Percentiles rank a stretch among this genome's conserved stretches.
Conservation (phyloP, 352 stramenopile genomes). For the Phytophthora pseudosyringae region DNA sequence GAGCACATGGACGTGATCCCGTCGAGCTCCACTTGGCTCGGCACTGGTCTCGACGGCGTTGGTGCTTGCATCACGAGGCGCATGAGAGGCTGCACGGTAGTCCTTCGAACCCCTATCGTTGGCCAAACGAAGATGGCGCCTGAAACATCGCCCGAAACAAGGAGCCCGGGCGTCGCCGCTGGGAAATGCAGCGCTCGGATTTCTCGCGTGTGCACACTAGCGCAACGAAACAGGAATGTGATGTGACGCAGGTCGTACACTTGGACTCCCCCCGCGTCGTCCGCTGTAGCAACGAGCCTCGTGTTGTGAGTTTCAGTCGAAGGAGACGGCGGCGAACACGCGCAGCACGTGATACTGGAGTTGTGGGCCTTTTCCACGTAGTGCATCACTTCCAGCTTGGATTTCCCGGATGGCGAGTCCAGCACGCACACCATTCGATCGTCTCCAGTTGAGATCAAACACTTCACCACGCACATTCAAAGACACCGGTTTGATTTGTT, state of each 20-base stretch:
- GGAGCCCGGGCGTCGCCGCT: constrained; percentile 30
- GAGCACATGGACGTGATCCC: constrained; percentile 37
- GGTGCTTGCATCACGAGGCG: constrained; percentile 22
- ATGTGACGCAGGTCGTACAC: constrained; percentile 71
- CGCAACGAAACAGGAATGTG: constrained; percentile 60
- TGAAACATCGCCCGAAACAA: constrained; percentile 55
- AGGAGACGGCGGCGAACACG: constrained; percentile 43
- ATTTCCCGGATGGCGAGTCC: constrained; percentile 49
- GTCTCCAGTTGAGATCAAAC: constrained; percentile 66
- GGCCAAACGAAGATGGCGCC: constrained; percentile 58
- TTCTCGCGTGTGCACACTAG: constrained; percentile 49
- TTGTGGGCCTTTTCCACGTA: constrained; percentile 69
- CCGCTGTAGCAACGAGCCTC: constrained; percentile 60
- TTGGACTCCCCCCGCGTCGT: constrained; percentile 60
- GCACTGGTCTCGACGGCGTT: constrained; percentile 3
- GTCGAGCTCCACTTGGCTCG: constrained; percentile 22
- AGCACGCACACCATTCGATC: constrained; percentile 67
- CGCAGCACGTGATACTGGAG: constrained; percentile 60
- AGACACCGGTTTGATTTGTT: no score
- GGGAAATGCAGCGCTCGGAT: constrained; percentile 67
- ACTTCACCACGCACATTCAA: constrained; percentile 35
- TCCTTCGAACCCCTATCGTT: constrained; percentile 31
- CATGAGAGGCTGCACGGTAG: constrained; percentile 24
- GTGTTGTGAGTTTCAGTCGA: constrained; percentile 18
- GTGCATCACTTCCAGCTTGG: constrained; percentile 65